These are phyloP conservation scores for Mycena albidolilacea DNA, from an alignment of 768 basidiomycete genomes.

Conservation along the genomic window DNA sequence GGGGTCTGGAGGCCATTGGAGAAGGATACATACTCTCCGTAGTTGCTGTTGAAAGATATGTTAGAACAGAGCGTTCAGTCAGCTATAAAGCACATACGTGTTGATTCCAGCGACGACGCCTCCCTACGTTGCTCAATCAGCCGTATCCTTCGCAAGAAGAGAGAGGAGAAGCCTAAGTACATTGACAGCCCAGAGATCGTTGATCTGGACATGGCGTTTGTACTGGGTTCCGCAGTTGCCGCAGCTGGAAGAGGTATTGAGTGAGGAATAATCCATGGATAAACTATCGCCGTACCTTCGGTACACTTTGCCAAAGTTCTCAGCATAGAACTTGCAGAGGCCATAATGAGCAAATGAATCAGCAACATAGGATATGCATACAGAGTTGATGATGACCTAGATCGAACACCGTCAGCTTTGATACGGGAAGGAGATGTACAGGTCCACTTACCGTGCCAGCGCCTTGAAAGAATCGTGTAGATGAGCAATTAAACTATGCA, in stretches of 20 bases:
- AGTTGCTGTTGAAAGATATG: background rate
- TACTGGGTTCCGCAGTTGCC: slow-evolving; percentile 31
- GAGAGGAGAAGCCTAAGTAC: background rate
- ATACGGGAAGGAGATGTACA: background rate
- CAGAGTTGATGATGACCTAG: slow-evolving; percentile 52
- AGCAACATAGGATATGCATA: slow-evolving; percentile 11
- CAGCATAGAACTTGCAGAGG: slow-evolving; percentile 52
- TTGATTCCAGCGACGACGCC: slow-evolving; percentile 23
- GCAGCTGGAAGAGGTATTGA: slow-evolving; percentile 4
- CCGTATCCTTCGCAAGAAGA: too few relatives aligned
- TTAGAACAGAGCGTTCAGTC: background rate
- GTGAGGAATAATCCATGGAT: too few relatives aligned
- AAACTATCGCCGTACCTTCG: slow-evolving; percentile 39
- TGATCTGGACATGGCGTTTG: slow-evolving; percentile 26
- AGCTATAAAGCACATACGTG: slow-evolving; percentile 2
- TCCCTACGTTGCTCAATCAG: background rate
- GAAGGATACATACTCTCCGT: slow-evolving; percentile 1
- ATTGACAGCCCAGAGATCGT: slow-evolving; percentile 32
- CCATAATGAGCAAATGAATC: background rate
- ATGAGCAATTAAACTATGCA: background rate
- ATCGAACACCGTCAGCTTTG: background rate
- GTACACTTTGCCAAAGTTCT: slow-evolving; percentile 58
- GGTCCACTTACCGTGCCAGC: slow-evolving; percentile 35
- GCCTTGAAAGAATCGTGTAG: background rate
- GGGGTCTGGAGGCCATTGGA: background rate